Conservation (phyloP, 169 alveolate species). For the Plasmodium cynomolgi region DNA sequence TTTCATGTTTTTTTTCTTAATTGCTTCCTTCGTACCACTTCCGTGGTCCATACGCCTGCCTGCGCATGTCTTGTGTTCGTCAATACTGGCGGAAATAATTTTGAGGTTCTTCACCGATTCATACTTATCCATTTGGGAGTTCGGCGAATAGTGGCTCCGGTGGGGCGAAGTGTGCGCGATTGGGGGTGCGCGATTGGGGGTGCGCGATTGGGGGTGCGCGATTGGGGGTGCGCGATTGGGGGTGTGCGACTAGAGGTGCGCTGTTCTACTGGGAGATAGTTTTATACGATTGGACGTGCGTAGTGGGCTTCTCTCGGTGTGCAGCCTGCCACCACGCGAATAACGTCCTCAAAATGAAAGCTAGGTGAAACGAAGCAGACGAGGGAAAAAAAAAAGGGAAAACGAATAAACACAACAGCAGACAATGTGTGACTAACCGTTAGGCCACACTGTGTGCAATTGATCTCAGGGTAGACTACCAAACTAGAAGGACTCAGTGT, state of each 20-base stretch:
- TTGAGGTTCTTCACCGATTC: slow-evolving; percentile 14
- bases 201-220: no score
- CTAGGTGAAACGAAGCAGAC: neutral
- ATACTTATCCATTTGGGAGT: slow-evolving; percentile 53
- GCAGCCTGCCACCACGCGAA: neutral
- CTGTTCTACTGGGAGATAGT: neutral
- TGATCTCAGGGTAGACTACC: no score
- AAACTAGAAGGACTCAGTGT: no score
- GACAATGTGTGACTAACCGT: no score
- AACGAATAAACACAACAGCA: no score
- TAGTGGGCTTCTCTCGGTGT: neutral
- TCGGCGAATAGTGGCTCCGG: neutral
- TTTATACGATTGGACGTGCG: neutral
- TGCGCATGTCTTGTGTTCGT: slow-evolving; percentile 1
- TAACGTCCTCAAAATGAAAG: neutral
- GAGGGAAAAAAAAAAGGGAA: neutral
- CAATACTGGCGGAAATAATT: slow-evolving; percentile 15
- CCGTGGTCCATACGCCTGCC: neutral
- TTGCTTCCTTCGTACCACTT: neutral
- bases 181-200: neutral
- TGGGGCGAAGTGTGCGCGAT: neutral
- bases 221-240: no score
- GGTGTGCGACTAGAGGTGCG: neutral
- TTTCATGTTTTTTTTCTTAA: slow-evolving; percentile 18
- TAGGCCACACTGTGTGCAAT: no score